These are phyloP conservation scores for Pleurotus salmoneostramineus DNA, from an alignment of 768 basidiomycete species.

Conservation along the genomic window DNA sequence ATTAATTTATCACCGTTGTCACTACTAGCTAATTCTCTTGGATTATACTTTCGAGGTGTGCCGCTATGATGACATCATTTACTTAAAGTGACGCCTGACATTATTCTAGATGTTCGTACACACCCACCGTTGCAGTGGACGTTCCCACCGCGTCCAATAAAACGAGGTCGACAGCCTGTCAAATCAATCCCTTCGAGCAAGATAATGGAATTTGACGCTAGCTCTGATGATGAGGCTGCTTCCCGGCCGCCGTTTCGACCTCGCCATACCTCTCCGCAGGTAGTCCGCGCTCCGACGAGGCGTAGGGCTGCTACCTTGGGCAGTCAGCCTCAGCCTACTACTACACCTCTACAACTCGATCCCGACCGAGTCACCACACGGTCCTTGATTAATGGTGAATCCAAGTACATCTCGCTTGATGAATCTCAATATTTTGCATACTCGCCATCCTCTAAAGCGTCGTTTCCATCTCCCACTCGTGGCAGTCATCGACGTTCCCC, in stretches of 20 bases:
- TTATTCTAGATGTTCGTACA: constrained; percentile 52
- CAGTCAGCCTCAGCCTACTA: background rate
- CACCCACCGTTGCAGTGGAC: constrained; percentile 59
- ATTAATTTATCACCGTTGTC: constrained; percentile 66
- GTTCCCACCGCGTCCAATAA: constrained; percentile 41
- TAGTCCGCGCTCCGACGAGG: constrained; percentile 7
- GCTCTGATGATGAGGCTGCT: constrained; percentile 10
- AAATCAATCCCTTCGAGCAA: background rate
- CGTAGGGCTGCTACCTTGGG: constrained; percentile 7
- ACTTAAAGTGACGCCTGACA: background rate
- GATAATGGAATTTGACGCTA: background rate
- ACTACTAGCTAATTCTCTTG: constrained; percentile 51
- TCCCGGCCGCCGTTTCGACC: background rate
- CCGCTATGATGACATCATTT: constrained; percentile 3
- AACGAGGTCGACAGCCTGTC: constrained; percentile 10
- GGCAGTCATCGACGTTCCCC: background rate
- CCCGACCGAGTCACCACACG: background rate
- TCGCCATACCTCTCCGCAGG: background rate
- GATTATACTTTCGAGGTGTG: constrained; percentile 60
- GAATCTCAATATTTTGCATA: constrained; percentile 36
- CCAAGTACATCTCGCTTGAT: constrained; percentile 46
- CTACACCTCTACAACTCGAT: background rate
- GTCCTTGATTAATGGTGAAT: constrained; percentile 11
- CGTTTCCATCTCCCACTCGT: constrained; percentile 14
- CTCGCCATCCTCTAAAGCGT: constrained; percentile 33